Base-by-base conservation (phyloP, 2,329 filamentous ascomycete genomes). In the Penicillium sp. region DNA sequence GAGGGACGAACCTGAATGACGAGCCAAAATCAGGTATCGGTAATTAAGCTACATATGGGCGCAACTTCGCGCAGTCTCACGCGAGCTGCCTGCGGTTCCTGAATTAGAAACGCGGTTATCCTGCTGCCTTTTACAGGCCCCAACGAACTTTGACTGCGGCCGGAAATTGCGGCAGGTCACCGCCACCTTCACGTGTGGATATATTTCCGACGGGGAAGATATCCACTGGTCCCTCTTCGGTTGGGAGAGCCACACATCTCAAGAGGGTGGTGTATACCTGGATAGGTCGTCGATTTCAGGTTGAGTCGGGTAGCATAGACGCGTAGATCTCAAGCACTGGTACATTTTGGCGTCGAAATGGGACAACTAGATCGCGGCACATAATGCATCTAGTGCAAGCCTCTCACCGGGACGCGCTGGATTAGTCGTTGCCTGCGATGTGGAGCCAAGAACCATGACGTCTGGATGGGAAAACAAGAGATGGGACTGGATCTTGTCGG, bases 361-460 rank as follows among this genome's bases (percentile, higher is more conserved):
- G 35, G 8, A 19, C 4, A 11, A 42, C 10, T 13, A 13, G 7
- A 23, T 23, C 11, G 10, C 39, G 39, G n/a, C n/a, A 13, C 35
- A 39, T 39, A 8, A 19, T 47, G 45, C 45, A 19, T 29, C 45
- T 23, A 31, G 45, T 29, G 45, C 26, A 29, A 47, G 26, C 45
- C 45, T 29, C n/a, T 10, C 5, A 11, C 8, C 26, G 31, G 13
- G 45, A 11, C 27, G 25, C 35, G 19, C 9, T 6, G 11, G 19
- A 29, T 47, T 26, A 47, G 26, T 7, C 9, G 16, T 47, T 47
- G 27, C 16, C 19, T 23, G 39, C 11, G 19, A 21, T 42, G n/a
- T n/a, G 45, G 19, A 47, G 45, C 27, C 27, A 29, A 29, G 26
- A 31, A 31, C 4, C 45, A 55, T 58, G 55, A 60, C 55, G 58